Evolutionary conservation across 345 rosid genomes (phyloP).

Genomic region (Mangifera indica): DNA sequence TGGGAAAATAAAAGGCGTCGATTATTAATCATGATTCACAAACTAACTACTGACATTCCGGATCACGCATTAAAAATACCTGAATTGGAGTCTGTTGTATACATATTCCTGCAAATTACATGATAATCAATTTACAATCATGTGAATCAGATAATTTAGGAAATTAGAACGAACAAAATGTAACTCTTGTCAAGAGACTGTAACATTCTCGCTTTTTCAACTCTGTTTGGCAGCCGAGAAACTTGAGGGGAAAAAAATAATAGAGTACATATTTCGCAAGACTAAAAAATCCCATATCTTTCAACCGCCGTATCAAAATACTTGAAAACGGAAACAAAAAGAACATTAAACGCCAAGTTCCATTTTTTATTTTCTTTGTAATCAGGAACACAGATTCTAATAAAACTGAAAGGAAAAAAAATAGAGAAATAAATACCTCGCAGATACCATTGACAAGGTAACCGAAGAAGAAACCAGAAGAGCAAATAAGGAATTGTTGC

Average conservation of each 20-base stretch:
- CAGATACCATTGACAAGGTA: conserved; percentile 64
- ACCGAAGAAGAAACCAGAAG: conserved; percentile 67
- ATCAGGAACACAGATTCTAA: neutral
- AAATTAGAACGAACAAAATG: too few relatives aligned
- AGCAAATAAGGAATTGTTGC: conserved; percentile 60
- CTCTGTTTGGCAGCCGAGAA: conserved; percentile 4
- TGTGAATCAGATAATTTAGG: neutral
- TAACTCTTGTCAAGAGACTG: too few relatives aligned
- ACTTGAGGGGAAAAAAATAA: neutral
- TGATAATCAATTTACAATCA: neutral
- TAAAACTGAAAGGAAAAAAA: neutral
- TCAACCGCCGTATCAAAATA: neutral
- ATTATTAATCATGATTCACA: neutral
- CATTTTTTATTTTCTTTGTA: neutral
- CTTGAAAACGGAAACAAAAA: neutral
- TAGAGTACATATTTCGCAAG: neutral
- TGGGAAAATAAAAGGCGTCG: conserved; percentile 28
- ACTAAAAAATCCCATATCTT: neutral
- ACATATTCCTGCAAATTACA: conserved; percentile 77
- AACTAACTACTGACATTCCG: neutral
- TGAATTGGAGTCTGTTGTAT: conserved; percentile 89
- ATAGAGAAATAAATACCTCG: conserved; percentile 36
- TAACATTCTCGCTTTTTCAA: neutral
- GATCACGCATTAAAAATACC: conserved; percentile 37
- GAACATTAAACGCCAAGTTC: neutral